A percentile compares a stretch with the other conserved stretches of the same genome.
phyloP scores from a whole-genome alignment of 2,329 filamentous ascomycete genomes.

The Lasiodiplodia gonubiensis region DNA sequence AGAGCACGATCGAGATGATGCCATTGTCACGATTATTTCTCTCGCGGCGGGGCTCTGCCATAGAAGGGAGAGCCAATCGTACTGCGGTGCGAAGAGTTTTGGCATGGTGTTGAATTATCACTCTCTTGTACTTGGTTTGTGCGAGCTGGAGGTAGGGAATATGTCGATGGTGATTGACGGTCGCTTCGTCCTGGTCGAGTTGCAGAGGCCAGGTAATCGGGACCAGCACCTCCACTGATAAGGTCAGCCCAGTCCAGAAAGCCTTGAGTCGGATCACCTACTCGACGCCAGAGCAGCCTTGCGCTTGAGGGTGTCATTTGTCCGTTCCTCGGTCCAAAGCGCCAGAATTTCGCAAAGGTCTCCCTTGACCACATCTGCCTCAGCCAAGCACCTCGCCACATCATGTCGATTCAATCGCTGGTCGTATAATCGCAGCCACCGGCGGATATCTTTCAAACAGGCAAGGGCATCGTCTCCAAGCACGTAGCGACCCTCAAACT shows the following conservation, averaged over 20 bases:
- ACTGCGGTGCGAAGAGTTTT: slow-evolving; percentile 81
- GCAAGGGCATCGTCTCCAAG: slow-evolving; percentile 93
- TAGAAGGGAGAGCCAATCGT: slow-evolving; percentile 80
- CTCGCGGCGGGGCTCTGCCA: slow-evolving; percentile 79
- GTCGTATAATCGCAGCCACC: slow-evolving; percentile 94
- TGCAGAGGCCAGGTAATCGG: slow-evolving; percentile 95
- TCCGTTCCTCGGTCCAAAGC: slow-evolving; percentile 76
- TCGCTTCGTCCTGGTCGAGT: slow-evolving; percentile 78
- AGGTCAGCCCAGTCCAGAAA: slow-evolving; percentile 32
- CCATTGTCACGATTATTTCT: slow-evolving; percentile 81
- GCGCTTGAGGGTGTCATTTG: slow-evolving; percentile 75
- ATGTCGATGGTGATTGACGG: slow-evolving; percentile 90
- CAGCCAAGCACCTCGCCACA: slow-evolving; percentile 88
- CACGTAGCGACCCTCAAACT: slow-evolving; percentile 81
- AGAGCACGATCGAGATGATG: slow-evolving; percentile 88
- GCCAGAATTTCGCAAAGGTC: slow-evolving; percentile 90
- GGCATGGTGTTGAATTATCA: slow-evolving; percentile 82
- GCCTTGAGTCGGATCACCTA: slow-evolving; percentile 40
- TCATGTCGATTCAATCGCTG: slow-evolving; percentile 93
- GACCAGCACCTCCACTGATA: slow-evolving; percentile 79
- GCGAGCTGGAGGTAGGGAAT: slow-evolving; percentile 86
- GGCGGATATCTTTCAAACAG: slow-evolving; percentile 88
- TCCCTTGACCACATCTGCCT: slow-evolving; percentile 88
- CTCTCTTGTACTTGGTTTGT: slow-evolving; percentile 87
- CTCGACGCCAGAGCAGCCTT: slow-evolving; percentile 81